Conservation (phyloP, 2,329 filamentous ascomycete genomes). For the Fusarium pseudoanthophilum region DNA sequence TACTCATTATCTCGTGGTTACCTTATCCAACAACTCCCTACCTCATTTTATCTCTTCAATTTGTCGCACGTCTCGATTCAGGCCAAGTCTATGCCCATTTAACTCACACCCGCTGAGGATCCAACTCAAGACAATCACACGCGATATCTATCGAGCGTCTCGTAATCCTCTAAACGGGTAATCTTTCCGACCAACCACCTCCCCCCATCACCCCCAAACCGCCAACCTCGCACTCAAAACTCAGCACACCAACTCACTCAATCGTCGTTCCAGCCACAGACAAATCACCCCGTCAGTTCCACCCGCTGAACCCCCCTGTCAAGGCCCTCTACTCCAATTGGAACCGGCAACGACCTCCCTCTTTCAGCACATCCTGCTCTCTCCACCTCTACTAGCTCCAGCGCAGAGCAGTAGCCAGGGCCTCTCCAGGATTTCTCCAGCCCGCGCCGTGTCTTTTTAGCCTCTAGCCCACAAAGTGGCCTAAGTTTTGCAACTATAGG, state of each 20-base stretch:
- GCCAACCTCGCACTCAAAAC: conserved; percentile 20
- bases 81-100: neutral
- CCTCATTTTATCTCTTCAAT: neutral
- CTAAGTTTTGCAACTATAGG: conserved; percentile 8
- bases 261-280: conserved; percentile 31
- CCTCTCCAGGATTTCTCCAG: conserved; percentile 31
- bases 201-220: conserved; percentile 1
- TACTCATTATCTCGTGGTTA: conserved; percentile 2
- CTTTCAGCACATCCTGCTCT: conserved; percentile 29
- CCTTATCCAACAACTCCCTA: neutral
- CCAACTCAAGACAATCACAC: neutral
- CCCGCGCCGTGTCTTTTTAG: conserved; percentile 3
- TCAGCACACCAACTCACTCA: conserved; percentile 19
- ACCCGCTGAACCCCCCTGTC: conserved; percentile 20
- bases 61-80: conserved; percentile 4
- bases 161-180: conserved; percentile 20
- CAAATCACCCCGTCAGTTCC: conserved; percentile 14
- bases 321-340: conserved; percentile 21
- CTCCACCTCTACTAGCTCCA: conserved; percentile 22
- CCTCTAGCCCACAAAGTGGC: conserved; percentile 6
- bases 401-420: conserved; percentile 8
- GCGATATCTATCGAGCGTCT: conserved; percentile 14
- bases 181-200: conserved; percentile 32
- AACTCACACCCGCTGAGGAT: neutral
- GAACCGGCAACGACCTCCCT: conserved; percentile 28